These are phyloP conservation scores for Sclerospora graminicola DNA, from an alignment of 352 stramenopile genomes.

Conservation along the genomic window DNA sequence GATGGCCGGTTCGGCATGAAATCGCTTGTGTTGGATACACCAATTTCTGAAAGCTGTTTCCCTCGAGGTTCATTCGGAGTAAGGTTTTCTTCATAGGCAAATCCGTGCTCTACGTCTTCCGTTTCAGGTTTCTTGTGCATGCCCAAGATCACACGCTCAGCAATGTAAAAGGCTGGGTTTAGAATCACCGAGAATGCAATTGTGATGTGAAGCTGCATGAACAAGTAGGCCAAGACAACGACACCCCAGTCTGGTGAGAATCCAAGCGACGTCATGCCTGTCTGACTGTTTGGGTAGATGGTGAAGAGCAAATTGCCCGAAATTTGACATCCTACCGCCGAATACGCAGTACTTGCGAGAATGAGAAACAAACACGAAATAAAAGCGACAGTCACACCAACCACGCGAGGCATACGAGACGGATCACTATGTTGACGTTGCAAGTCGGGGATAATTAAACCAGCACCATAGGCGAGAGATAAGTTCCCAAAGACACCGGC, in stretches of 20 bases:
- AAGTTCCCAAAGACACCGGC: constrained; percentile 39
- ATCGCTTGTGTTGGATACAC: constrained; percentile 8
- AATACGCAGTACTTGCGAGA: constrained; percentile 29
- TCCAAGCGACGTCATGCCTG: constrained; percentile 22
- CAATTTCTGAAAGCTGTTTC: background rate
- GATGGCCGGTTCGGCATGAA: constrained; percentile 6
- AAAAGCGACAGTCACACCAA: constrained; percentile 30
- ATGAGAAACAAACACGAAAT: constrained; percentile 32
- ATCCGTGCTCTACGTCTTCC: constrained; percentile 20
- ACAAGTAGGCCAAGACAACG: constrained; percentile 38
- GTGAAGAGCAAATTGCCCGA: constrained; percentile 41
- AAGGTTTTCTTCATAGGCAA: constrained; percentile 9
- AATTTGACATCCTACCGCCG: constrained; percentile 39
- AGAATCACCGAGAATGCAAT: constrained; percentile 46
- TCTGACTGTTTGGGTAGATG: constrained; percentile 26
- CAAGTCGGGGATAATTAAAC: constrained; percentile 34
- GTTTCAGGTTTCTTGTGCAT: constrained; percentile 28
- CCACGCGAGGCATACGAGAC: constrained; percentile 37
- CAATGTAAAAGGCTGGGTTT: constrained; percentile 34
- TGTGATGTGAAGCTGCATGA: constrained; percentile 51
- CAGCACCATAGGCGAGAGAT: constrained; percentile 39
- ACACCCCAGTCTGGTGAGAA: constrained; percentile 26
- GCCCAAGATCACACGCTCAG: constrained; percentile 35
- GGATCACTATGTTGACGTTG: constrained; percentile 40
- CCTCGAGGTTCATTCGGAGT: constrained; percentile 1